phyloP scores from a whole-genome alignment of 2,329 filamentous ascomycete genomes.

The Sarocladium kiliense region DNA sequence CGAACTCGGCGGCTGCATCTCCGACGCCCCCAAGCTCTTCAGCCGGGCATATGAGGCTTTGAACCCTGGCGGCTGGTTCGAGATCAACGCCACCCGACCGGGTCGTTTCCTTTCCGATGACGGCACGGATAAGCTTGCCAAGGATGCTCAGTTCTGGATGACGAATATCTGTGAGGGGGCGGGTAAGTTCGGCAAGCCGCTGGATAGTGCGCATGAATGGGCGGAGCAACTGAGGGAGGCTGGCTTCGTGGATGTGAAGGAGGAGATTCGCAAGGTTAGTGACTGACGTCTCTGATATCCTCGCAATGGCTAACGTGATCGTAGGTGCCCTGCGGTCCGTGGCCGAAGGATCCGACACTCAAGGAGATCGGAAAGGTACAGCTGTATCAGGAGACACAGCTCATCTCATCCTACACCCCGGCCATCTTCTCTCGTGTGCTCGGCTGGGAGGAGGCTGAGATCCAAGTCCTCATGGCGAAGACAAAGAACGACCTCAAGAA shows the following conservation, averaged over 20 bases:
- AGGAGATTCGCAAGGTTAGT: conserved; percentile 51
- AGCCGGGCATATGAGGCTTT: conserved; percentile 1
- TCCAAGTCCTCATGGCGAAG: conserved; percentile 14
- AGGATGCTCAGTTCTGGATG: conserved; percentile 11
- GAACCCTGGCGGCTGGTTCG: conserved; percentile 9
- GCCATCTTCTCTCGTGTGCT: conserved; percentile 14
- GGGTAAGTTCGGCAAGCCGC: conserved; percentile 11
- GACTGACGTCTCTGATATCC: not conserved
- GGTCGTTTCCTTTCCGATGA: conserved; percentile 11
- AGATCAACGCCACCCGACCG: conserved; percentile 8
- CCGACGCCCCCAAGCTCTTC: conserved; percentile 6
- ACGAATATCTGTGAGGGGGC: conserved; percentile 11
- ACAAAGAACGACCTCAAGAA: conserved; percentile 15
- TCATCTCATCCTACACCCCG: conserved; percentile 14
- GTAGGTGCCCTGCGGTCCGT: conserved; percentile 20
- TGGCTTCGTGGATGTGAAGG: conserved; percentile 76
- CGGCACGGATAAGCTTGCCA: conserved; percentile 7
- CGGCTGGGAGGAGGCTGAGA: conserved; percentile 13
- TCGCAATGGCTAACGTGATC: not conserved
- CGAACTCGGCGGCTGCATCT: conserved; percentile 12
- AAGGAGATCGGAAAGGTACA: conserved; percentile 28
- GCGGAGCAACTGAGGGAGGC: conserved; percentile 54
- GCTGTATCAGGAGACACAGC: conserved; percentile 12
- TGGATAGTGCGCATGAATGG: conserved; percentile 10
- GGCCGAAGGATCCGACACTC: conserved; percentile 34